These are phyloP conservation scores for Papilionanthe hybrid DNA, from an alignment of 116 monocot genomes.

Conservation along the genomic window DNA sequence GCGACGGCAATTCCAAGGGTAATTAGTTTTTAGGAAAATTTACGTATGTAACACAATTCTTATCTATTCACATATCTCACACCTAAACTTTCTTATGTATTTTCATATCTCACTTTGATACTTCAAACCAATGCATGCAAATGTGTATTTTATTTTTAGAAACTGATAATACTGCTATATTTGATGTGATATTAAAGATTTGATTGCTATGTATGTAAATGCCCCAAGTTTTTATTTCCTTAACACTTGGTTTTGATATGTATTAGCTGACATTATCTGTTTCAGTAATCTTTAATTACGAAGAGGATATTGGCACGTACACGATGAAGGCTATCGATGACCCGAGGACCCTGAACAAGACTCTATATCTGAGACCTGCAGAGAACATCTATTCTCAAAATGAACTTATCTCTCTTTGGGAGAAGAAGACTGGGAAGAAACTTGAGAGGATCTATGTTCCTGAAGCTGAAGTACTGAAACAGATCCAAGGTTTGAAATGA, in stretches of 20 bases:
- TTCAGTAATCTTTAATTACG: slow-evolving; percentile 36
- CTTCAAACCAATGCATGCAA: no score
- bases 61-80: no score
- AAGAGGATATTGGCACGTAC: slow-evolving; percentile 43
- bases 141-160: no score
- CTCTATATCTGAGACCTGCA: slow-evolving; percentile 37
- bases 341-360: slow-evolving; percentile 53
- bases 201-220: no score
- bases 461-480: slow-evolving; percentile 39
- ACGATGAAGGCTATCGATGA: slow-evolving; percentile 45
- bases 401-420: slow-evolving; percentile 50
- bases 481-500: slow-evolving; percentile 29
- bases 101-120: no score
- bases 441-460: slow-evolving; percentile 39
- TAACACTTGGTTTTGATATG: background rate
- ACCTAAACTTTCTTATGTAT: no score
- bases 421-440: slow-evolving; percentile 43
- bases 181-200: no score
- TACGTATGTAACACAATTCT: no score
- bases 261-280: background rate
- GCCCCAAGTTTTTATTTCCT: no score
- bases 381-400: slow-evolving; percentile 35
- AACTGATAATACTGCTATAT: no score
- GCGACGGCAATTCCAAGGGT: slow-evolving; percentile 62
- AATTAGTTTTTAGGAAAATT: background rate